phyloP scores from a whole-genome alignment of 1,139 yeast genomes.

The Spathaspora sp. region DNA sequence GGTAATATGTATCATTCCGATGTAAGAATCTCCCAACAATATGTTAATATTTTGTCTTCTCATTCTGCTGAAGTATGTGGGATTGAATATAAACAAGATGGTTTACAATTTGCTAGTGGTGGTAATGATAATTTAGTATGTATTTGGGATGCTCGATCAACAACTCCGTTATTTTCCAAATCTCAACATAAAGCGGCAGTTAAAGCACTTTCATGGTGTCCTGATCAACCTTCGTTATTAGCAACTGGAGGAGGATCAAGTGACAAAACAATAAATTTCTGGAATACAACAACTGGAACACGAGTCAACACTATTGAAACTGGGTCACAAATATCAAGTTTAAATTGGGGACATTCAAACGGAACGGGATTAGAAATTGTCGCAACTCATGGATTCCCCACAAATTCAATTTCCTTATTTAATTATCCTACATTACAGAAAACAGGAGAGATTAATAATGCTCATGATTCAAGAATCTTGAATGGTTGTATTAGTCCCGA shows the following conservation, averaged over 20 bases:
- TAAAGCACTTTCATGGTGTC: conserved; percentile 95
- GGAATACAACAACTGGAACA: conserved; percentile 93
- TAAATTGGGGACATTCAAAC: conserved; percentile 82
- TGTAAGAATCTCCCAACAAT: conserved; percentile 83
- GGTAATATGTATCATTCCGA: conserved; percentile 90
- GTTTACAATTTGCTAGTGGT: conserved; percentile 84
- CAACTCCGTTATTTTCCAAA: conserved; percentile 69
- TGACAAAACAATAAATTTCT: conserved; percentile 87
- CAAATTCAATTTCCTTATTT: conserved; percentile 80
- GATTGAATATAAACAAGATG: conserved; percentile 80
- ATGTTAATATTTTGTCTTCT: conserved; percentile 49
- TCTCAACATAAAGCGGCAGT: conserved; percentile 91
- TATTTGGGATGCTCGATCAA: conserved; percentile 86
- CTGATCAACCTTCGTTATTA: conserved; percentile 74
- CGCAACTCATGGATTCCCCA: conserved; percentile 93
- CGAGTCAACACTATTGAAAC: conserved; percentile 85
- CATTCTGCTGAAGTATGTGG: conserved; percentile 96
- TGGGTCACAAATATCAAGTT: conserved; percentile 89
- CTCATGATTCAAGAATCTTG: conserved; percentile 89
- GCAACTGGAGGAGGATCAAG: conserved; percentile 98
- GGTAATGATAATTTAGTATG: conserved; percentile 94
- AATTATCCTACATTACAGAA: conserved; percentile 84
- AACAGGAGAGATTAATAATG: conserved; percentile 82
- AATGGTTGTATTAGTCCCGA: conserved; percentile 88
- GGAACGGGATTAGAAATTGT: conserved; percentile 82